Base-by-base conservation (phyloP, 2,329 filamentous ascomycete genomes). In the Botryotinia convoluta region DNA sequence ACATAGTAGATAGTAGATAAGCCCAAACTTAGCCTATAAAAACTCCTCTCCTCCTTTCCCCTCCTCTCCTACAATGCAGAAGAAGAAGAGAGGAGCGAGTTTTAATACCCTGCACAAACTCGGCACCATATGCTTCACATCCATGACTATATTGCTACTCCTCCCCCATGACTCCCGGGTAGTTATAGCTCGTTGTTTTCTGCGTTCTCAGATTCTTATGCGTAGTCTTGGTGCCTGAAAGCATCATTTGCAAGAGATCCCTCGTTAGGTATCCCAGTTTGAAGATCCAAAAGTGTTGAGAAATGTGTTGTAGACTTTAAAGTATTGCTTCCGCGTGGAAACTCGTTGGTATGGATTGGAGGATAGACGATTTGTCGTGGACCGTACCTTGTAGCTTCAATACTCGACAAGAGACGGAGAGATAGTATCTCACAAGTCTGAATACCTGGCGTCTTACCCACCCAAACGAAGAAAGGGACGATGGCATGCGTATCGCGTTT, bases 381-480 rank as follows among this genome's bases (percentile, higher is more conserved):
- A 39, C 9, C 37, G 37, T 39, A 39, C 37, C 37, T 39, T 8
- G 37, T 39, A 12, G 37, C 37, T 39, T 39, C 8, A 39, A 39
- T 39, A 39, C 7, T 7, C 37, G 10, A 39, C 37, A 39, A 7
- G 37, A 39, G 37, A 39, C 37, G 6, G 37, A 39, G 37, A 39
- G 6, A 39, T 39, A 12, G 9, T 57, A 29, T 57, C 51, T 1
- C 14, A 18, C 3, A 57, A 29, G 0, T 1, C 1, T 29, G n/a
- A 9, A 18, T 1, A 29, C 51, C 3, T 57, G 51, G 14, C 51
- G 6, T 29, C 7, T 57, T 32, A 29, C 51, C n/a, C 51, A 29
- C 9, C 51, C 29, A 9, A 57, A 18, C n/a, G 7, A 16, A 0
- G 16, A 2, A 32, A 0, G 51, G n/a, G 1, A 2, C 2, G 26